Conservation (phyloP, 345 rosid species). For the Gossypium arboreum region DNA sequence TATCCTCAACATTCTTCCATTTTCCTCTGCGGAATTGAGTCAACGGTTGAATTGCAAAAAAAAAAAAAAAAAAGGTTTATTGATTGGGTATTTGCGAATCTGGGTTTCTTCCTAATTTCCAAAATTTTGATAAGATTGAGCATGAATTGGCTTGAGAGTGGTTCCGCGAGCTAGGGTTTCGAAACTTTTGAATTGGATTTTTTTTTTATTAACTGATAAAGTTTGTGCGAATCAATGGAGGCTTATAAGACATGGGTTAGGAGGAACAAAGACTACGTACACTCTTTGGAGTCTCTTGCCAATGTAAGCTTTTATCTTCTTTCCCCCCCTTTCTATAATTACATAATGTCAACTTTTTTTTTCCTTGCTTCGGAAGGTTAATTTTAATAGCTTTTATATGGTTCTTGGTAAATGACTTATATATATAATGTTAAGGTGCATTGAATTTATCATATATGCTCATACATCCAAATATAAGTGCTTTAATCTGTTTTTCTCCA, state of each 20-base stretch:
- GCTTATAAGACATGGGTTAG: constrained; percentile 90
- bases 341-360: background rate
- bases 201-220: constrained; percentile 2
- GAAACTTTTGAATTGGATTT: background rate
- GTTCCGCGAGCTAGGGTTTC: constrained; percentile 13
- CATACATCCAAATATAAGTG: background rate
- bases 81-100: constrained; percentile 1
- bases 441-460: background rate
- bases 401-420: background rate
- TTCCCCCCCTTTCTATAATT: background rate
- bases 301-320: constrained; percentile 47
- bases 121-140: background rate
- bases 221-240: constrained; percentile 54
- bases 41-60: background rate
- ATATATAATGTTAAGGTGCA: background rate
- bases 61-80: background rate
- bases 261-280: constrained; percentile 82
- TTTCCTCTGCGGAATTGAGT: background rate
- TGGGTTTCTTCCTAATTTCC: constrained; percentile 13
- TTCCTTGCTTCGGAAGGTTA: background rate
- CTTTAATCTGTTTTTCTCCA: background rate
- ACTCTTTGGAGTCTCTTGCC: constrained; percentile 89
- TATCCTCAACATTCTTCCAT: background rate
- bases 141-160: background rate
- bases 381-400: background rate